Evolutionary conservation across 164 flowering plant genomes (phyloP).

Genomic region (Stephania yunnanensis): DNA sequence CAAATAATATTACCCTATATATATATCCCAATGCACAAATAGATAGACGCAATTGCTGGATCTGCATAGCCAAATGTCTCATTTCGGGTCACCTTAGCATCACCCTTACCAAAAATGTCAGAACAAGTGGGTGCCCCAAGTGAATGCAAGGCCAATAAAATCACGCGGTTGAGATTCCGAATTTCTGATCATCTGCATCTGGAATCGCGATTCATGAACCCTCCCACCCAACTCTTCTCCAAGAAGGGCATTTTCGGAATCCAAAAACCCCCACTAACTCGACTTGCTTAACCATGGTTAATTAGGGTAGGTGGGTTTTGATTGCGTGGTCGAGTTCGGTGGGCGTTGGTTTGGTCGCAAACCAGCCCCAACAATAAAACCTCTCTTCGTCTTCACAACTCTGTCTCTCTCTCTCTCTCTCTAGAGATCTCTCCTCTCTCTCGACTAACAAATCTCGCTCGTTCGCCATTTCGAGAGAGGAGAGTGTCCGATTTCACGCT

Average conservation of each 20-base stretch:
- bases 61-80: too few species aligned
- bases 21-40: too few species aligned
- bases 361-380: conserved; percentile 6
- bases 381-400: neutral
- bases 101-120: too few species aligned
- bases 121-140: too few species aligned
- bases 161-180: too few species aligned
- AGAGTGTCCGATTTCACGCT: conserved; percentile 4
- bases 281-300: conserved; percentile 49
- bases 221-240: too few species aligned
- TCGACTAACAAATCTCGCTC: neutral
- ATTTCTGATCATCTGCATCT: too few species aligned
- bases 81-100: too few species aligned
- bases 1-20: too few species aligned
- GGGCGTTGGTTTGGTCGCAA: conserved; percentile 40
- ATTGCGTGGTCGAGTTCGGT: conserved; percentile 64
- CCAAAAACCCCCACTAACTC: neutral
- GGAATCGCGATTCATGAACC: too few species aligned
- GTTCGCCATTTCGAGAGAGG: neutral
- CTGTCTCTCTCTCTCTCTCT: neutral
- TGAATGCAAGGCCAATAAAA: too few species aligned
- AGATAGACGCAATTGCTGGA: too few species aligned
- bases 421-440: neutral
- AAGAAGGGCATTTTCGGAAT: conserved; percentile 5
- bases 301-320: conserved; percentile 41